Evolutionary conservation across 2,329 filamentous ascomycete species (phyloP).

Genomic region (Pseudogymnoascus sp.): DNA sequence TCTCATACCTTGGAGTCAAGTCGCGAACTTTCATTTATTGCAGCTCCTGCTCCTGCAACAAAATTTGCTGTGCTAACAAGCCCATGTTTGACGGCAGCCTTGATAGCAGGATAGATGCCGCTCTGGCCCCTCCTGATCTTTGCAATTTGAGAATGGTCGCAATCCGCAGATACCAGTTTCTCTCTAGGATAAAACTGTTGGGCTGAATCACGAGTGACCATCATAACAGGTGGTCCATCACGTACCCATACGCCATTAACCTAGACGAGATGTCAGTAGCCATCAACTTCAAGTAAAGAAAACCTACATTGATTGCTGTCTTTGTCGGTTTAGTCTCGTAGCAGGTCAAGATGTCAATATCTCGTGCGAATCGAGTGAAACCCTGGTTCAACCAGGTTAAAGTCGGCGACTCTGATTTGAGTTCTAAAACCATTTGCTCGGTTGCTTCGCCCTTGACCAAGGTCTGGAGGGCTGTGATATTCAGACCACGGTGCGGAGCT

Average conservation of each 20-base stretch:
- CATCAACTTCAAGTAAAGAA: background rate
- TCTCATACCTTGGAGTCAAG: background rate
- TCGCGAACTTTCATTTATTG: background rate
- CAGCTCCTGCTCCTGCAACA: background rate
- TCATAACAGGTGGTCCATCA: conserved; percentile 15
- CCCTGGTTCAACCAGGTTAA: conserved; percentile 17
- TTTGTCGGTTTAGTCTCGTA: conserved; percentile 18
- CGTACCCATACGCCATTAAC: conserved; percentile 16
- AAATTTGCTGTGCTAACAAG: background rate
- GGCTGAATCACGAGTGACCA: conserved; percentile 15
- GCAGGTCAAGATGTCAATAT: conserved; percentile 19
- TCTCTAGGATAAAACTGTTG: conserved; percentile 13
- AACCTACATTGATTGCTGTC: conserved; percentile 15
- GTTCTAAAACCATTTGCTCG: conserved; percentile 18
- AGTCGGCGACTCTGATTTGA: conserved; percentile 17
- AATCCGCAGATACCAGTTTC: conserved; percentile 11
- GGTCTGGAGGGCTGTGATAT: conserved; percentile 18
- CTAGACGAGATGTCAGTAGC: background rate
- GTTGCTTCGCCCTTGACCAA: conserved; percentile 19
- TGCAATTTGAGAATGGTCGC: conserved; percentile 18
- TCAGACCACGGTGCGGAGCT: conserved; percentile 22
- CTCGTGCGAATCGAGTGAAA: conserved; percentile 15
- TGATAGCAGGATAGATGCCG: background rate
- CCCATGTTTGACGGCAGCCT: background rate
- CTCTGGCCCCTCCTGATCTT: conserved; percentile 13